Conservation (phyloP, 805 yeast species). For the Candida schatavii region DNA sequence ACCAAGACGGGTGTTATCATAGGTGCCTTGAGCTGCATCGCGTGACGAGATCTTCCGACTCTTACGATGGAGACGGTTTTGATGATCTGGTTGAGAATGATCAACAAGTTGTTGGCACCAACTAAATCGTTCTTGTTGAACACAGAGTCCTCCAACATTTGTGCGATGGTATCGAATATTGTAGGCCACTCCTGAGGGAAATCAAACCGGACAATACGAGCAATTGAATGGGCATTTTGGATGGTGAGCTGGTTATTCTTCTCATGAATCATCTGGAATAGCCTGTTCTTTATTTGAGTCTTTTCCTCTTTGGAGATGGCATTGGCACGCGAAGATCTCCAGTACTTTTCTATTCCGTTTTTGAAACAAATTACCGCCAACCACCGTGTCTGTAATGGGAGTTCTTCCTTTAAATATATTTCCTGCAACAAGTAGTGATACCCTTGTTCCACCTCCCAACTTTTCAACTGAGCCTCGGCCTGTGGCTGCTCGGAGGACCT, state of each 20-base stretch:
- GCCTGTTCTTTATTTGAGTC: conserved; percentile 50
- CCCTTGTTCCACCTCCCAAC: conserved; percentile 66
- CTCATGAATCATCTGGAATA: conserved; percentile 63
- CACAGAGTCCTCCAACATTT: conserved; percentile 42
- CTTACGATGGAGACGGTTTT: conserved; percentile 72
- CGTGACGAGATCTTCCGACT: conserved; percentile 78
- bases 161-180: conserved; percentile 63
- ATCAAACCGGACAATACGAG: conserved; percentile 76
- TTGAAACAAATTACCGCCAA: conserved; percentile 83
- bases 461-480: conserved; percentile 68
- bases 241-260: conserved; percentile 70
- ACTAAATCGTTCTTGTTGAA: conserved; percentile 43
- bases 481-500: conserved; percentile 50
- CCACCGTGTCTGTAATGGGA: conserved; percentile 75
- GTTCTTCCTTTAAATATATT: conserved; percentile 54
- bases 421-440: conserved; percentile 56
- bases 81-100: conserved; percentile 72
- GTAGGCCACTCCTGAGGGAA: conserved; percentile 87
- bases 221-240: conserved; percentile 82
- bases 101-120: conserved; percentile 58
- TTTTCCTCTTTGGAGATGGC: conserved; percentile 66
- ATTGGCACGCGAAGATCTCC: conserved; percentile 69
- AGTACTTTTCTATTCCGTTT: conserved; percentile 79
- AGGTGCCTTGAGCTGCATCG: conserved; percentile 71
- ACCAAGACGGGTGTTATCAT: conserved; percentile 57